phyloP scores from a whole-genome alignment of 2,329 filamentous ascomycete genomes.

The Cercospora berteroae region DNA sequence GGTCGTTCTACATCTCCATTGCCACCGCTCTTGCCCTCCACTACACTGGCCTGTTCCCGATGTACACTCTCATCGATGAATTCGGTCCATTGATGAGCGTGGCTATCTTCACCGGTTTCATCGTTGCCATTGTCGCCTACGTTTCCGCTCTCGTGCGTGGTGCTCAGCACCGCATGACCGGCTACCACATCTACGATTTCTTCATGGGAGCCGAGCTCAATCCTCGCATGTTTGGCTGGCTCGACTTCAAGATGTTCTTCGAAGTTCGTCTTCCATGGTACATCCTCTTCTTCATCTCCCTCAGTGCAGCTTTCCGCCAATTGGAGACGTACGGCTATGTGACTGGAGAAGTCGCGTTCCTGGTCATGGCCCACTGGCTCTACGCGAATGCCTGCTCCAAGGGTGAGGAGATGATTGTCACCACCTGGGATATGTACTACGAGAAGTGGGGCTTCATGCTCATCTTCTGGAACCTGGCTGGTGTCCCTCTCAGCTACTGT shows the following conservation, averaged over 20 bases:
- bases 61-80: constrained; percentile 91
- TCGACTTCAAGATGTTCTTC: constrained; percentile 95
- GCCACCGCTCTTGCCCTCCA: constrained; percentile 69
- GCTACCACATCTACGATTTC: constrained; percentile 77
- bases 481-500: constrained; percentile 87
- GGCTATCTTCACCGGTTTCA: constrained; percentile 83
- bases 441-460: constrained; percentile 98
- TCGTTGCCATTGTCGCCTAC: constrained; percentile 81
- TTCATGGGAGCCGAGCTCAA: constrained; percentile 90
- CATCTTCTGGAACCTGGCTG: constrained; percentile 95
- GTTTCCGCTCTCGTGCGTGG: constrained; percentile 78
- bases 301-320: constrained; percentile 75
- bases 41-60: constrained; percentile 76
- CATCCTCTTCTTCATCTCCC: constrained; percentile 75
- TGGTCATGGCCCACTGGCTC: constrained; percentile 85
- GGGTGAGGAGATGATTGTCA: constrained; percentile 85
- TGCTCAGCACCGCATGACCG: constrained; percentile 88
- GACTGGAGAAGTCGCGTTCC: constrained; percentile 77
- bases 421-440: constrained; percentile 94
- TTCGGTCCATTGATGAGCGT: constrained; percentile 92
- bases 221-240: constrained; percentile 69
- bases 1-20: constrained; percentile 85
- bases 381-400: constrained; percentile 92
- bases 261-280: constrained; percentile 92
- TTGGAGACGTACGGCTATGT: constrained; percentile 84